Evolutionary conservation across 768 basidiomycete species (phyloP).

Genomic region (Russula olivacea): DNA sequence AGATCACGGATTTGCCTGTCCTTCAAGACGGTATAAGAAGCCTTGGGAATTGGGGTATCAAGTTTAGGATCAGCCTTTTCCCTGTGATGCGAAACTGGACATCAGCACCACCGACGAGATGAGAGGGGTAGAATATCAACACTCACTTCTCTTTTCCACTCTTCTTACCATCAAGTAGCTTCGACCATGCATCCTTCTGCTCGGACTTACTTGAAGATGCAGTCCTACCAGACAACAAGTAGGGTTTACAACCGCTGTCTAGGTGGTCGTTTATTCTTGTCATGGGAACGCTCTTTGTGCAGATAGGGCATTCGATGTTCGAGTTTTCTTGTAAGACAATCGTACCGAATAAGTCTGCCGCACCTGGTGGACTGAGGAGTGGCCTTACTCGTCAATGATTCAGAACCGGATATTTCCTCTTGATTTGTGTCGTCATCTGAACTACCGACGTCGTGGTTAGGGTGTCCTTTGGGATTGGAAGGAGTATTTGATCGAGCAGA

Average conservation of each 20-base stretch:
- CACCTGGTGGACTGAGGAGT: background rate
- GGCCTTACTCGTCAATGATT: background rate
- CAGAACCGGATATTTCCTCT: background rate
- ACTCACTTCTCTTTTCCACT: constrained; percentile 24
- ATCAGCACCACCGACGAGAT: background rate
- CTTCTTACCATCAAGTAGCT: constrained; percentile 16
- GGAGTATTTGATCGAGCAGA: background rate
- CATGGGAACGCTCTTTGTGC: constrained; percentile 26
- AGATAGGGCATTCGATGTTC: constrained; percentile 12
- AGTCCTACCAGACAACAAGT: constrained; percentile 1
- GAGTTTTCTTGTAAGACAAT: background rate
- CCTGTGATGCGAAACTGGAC: background rate
- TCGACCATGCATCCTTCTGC: constrained; percentile 25
- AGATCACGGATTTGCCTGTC: constrained; percentile 26
- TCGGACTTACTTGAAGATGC: constrained; percentile 12
- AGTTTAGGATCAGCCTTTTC: constrained; percentile 1
- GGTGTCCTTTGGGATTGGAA: background rate
- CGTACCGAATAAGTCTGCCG: background rate
- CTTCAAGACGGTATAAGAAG: constrained; percentile 28
- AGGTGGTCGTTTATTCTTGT: constrained; percentile 33
- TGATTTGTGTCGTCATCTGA: constrained; percentile 5
- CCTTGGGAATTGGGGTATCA: constrained; percentile 25
- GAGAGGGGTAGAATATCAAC: background rate
- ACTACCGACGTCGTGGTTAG: background rate
- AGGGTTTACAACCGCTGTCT: constrained; percentile 32